Percentiles rank a stretch among this genome's conserved stretches.
Evolutionary conservation across 345 rosid genomes (phyloP).

Genomic region (Hibiscus tridactylites): DNA sequence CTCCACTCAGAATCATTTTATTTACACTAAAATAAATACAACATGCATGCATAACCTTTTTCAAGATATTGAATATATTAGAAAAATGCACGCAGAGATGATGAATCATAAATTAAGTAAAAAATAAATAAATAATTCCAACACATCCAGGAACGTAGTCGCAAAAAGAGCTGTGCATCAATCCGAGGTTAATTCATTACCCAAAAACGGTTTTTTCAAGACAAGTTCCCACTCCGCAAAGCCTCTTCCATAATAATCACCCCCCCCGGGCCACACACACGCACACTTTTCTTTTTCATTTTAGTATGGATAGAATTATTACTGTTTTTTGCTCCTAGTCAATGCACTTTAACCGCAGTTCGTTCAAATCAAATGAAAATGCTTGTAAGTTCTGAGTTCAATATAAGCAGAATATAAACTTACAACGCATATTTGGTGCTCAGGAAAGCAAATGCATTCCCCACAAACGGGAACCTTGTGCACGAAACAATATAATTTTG

Average conservation of each 20-base stretch:
- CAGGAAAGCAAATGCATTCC: slow-evolving; percentile 57
- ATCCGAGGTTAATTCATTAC: too few species aligned
- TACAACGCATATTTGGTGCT: slow-evolving; percentile 98
- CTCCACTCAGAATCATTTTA: not conserved
- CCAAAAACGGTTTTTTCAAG: too few species aligned
- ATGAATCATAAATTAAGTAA: not conserved
- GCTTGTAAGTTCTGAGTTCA: not conserved
- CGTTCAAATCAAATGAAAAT: not conserved
- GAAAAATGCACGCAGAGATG: not conserved
- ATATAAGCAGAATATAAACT: slow-evolving; percentile 10
- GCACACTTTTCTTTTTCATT: not conserved
- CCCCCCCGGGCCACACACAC: too few species aligned
- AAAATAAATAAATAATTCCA: not conserved
- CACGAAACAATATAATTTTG: slow-evolving; percentile 1
- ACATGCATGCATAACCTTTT: slow-evolving; percentile 4
- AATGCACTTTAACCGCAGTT: not conserved
- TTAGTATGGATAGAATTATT: not conserved
- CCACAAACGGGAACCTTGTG: slow-evolving; percentile 4
- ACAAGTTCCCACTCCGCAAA: too few species aligned
- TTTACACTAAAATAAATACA: slow-evolving; percentile 2
- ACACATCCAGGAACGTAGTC: not conserved
- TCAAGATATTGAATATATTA: not conserved
- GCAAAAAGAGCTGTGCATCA: not conserved
- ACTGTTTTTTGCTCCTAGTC: not conserved
- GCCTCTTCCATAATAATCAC: too few species aligned